Percentiles rank a stretch among this genome's conserved stretches.
phyloP scores from a whole-genome alignment of 169 alveolate genomes.

The Babesia bigemina region DNA sequence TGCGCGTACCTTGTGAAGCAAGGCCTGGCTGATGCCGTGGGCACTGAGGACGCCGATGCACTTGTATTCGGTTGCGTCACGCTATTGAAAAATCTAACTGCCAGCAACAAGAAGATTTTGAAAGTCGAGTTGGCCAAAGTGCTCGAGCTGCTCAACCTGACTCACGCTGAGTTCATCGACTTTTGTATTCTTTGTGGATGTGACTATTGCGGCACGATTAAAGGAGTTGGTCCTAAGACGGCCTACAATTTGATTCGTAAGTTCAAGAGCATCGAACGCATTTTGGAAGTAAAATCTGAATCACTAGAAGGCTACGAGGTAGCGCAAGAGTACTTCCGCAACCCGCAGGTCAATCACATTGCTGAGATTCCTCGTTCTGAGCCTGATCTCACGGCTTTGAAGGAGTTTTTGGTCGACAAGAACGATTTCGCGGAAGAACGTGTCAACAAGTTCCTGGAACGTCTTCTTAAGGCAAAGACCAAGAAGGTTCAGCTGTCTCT shows the following conservation, averaged over 20 bases:
- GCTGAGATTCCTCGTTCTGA: conserved; percentile 70
- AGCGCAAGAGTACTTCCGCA: conserved; percentile 80
- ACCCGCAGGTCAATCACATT: conserved; percentile 70
- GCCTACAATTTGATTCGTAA: conserved; percentile 92
- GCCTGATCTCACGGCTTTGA: conserved; percentile 80
- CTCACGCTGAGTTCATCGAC: conserved; percentile 93
- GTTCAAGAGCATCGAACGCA: conserved; percentile 86
- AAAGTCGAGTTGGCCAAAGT: conserved; percentile 76
- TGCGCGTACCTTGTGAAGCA: conserved; percentile 93
- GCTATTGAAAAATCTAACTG: conserved; percentile 76
- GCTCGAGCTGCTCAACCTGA: conserved; percentile 81
- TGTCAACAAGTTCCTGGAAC: conserved; percentile 74
- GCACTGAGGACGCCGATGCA: conserved; percentile 97
- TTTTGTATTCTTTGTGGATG: conserved; percentile 98
- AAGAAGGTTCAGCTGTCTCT: conserved; percentile 69
- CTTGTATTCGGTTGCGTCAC: conserved; percentile 91
- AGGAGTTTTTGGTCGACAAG: conserved; percentile 77
- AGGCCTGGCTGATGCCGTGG: conserved; percentile 91
- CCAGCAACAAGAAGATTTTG: conserved; percentile 70
- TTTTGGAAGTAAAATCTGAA: conserved; percentile 79
- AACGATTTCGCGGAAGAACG: conserved; percentile 79
- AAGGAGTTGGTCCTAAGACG: conserved; percentile 94
- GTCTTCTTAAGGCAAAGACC: conserved; percentile 67
- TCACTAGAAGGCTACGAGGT: conserved; percentile 71
- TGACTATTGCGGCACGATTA: conserved; percentile 93